Percentiles rank a stretch among this genome's conserved stretches.
Evolutionary conservation across 768 basidiomycete species (phyloP).

Genomic region (Tephrocybe sp.): DNA sequence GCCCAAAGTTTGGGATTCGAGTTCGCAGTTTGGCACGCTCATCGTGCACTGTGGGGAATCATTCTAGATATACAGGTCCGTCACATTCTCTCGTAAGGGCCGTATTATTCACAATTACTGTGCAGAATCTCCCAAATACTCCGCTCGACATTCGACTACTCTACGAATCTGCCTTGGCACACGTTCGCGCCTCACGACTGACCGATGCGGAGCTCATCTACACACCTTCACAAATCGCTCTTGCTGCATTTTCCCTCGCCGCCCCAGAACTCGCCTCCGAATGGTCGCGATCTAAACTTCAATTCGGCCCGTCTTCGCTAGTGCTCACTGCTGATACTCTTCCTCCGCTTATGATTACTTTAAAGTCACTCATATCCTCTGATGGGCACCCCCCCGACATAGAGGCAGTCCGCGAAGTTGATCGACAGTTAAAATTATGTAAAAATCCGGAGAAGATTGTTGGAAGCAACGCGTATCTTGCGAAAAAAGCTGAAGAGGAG

Average conservation of each 20-base stretch:
- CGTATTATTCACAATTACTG: neutral
- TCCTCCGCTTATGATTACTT: constrained; percentile 43
- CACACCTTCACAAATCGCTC: constrained; percentile 90
- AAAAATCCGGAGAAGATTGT: constrained; percentile 96
- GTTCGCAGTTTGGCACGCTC: constrained; percentile 91
- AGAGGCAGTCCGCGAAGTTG: constrained; percentile 85
- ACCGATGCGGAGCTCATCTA: constrained; percentile 93
- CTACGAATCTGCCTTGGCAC: constrained; percentile 65
- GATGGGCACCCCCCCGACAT: constrained; percentile 70
- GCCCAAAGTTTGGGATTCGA: constrained; percentile 94
- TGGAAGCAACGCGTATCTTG: constrained; percentile 81
- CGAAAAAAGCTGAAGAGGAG: constrained; percentile 72
- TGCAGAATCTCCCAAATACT: constrained; percentile 58
- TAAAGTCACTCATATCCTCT: constrained; percentile 54
- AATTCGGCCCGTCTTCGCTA: constrained; percentile 16
- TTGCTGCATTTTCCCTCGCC: constrained; percentile 72
- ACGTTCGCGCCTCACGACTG: constrained; percentile 78
- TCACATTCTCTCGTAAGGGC: neutral
- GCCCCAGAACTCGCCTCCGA: constrained; percentile 56
- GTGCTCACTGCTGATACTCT: constrained; percentile 27
- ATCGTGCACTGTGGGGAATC: constrained; percentile 85
- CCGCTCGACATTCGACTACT: constrained; percentile 47
- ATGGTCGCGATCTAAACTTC: constrained; percentile 54
- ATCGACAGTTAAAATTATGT: constrained; percentile 82
- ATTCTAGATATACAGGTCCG: constrained; percentile 85